These are phyloP conservation scores for Pseudoturritis turrita DNA, from an alignment of 345 rosid species.

Conservation along the genomic window DNA sequence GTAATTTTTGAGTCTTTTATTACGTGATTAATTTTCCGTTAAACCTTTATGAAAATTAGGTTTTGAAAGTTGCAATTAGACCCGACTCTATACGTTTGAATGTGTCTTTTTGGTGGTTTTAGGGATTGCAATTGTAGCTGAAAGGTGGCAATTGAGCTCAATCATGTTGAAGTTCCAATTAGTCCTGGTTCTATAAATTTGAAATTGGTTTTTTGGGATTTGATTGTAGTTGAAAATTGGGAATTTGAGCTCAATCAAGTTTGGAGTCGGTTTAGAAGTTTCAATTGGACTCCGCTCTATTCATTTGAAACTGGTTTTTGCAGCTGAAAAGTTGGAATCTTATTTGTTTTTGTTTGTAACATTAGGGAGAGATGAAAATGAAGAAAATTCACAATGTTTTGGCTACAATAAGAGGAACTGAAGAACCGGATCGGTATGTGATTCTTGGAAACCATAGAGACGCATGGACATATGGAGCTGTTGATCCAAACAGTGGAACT, in stretches of 20 bases:
- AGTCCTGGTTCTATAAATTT: background rate
- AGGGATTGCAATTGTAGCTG: background rate
- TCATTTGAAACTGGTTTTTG: background rate
- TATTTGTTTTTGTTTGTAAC: too few relatives aligned
- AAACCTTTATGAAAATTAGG: background rate
- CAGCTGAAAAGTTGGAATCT: background rate
- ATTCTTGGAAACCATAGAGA: slow-evolving; percentile 91
- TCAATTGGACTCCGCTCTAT: background rate
- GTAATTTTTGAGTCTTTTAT: background rate
- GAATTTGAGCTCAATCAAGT: background rate
- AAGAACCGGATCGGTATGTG: slow-evolving; percentile 82
- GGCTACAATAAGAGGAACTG: slow-evolving; percentile 64
- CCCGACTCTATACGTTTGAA: background rate
- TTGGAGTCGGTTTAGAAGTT: background rate
- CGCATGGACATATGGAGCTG: slow-evolving; percentile 99
- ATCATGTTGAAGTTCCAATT: background rate
- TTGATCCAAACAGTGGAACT: slow-evolving; percentile 98
- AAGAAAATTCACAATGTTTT: slow-evolving; percentile 58
- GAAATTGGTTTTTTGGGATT: background rate
- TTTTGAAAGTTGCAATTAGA: background rate
- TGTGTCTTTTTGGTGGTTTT: background rate
- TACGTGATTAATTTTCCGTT: background rate
- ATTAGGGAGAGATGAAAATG: slow-evolving; percentile 72
- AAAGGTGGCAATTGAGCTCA: background rate
- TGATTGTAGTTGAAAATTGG: too few relatives aligned